phyloP scores from a whole-genome alignment of 176 grass and related monocot genomes.

The sorghum (Sorghum bicolor) region DNA sequence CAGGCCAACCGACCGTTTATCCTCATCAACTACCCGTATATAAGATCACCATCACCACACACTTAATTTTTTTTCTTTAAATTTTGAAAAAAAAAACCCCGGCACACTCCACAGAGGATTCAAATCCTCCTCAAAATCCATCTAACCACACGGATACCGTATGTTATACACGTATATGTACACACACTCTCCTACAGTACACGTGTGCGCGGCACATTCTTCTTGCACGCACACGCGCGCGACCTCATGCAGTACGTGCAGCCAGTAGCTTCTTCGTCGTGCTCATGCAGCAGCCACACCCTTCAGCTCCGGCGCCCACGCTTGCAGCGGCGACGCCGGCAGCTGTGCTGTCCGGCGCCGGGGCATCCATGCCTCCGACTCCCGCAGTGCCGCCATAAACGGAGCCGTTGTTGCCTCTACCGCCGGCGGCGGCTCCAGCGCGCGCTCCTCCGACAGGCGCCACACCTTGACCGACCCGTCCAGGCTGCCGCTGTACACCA shows the following conservation, averaged over 20 bases:
- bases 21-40: not conserved
- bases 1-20: not conserved
- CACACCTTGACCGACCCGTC: constrained; percentile 66
- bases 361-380: not conserved
- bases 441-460: constrained; percentile 28
- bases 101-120: not conserved
- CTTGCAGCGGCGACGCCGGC: not conserved
- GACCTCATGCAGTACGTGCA: not conserved
- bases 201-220: constrained; percentile 10
- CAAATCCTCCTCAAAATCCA: not conserved
- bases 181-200: not conserved
- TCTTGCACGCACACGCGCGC: not conserved
- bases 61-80: not conserved
- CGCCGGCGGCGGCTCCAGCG: not conserved
- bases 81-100: not conserved
- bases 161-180: not conserved
- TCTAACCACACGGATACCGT: not conserved
- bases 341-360: not conserved
- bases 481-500: constrained; percentile 64
- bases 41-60: not conserved
- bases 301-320: not conserved
- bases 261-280: not conserved
- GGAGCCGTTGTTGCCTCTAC: not conserved
- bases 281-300: constrained; percentile 24
- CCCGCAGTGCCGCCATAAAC: not conserved